A percentile compares a stretch with the other conserved stretches of the same genome.
phyloP scores from a whole-genome alignment of 257 asterid species.

The Ehretia macrophylla region DNA sequence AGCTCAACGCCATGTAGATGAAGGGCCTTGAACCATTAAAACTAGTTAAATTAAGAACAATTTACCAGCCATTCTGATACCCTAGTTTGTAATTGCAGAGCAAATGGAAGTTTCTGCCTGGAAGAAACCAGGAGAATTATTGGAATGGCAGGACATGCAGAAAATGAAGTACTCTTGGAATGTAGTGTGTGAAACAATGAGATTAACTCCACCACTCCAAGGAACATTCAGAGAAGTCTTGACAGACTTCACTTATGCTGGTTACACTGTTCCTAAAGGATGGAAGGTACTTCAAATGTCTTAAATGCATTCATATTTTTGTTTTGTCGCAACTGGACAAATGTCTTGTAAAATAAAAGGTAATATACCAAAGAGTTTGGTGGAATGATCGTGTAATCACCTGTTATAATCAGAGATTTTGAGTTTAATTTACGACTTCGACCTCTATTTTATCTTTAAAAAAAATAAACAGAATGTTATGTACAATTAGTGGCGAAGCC shows the following conservation, averaged over 20 bases:
- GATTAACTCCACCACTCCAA: slow-evolving; percentile 69
- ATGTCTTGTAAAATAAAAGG: no score
- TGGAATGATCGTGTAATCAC: no score
- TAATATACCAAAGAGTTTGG: no score
- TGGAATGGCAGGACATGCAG: slow-evolving; percentile 65
- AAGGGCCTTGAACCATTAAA: no score
- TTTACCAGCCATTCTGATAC: neutral
- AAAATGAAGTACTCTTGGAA: slow-evolving; percentile 75
- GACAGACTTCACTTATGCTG: slow-evolving; percentile 57
- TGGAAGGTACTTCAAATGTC: slow-evolving; percentile 52
- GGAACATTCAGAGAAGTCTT: slow-evolving; percentile 66
- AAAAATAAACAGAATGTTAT: no score
- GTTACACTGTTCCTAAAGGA: slow-evolving; percentile 72
- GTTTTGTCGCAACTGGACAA: neutral
- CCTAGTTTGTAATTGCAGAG: slow-evolving; percentile 25
- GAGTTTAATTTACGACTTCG: no score
- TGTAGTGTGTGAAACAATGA: slow-evolving; percentile 64
- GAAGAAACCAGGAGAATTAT: slow-evolving; percentile 43
- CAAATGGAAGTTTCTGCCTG: slow-evolving; percentile 51
- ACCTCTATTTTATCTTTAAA: no score
- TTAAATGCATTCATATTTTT: neutral
- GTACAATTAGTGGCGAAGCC: no score
- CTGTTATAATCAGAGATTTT: no score
- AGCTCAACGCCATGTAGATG: no score
- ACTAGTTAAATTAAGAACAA: no score